Conservation (phyloP, 805 yeast species). For the Yarrowia sp. region DNA sequence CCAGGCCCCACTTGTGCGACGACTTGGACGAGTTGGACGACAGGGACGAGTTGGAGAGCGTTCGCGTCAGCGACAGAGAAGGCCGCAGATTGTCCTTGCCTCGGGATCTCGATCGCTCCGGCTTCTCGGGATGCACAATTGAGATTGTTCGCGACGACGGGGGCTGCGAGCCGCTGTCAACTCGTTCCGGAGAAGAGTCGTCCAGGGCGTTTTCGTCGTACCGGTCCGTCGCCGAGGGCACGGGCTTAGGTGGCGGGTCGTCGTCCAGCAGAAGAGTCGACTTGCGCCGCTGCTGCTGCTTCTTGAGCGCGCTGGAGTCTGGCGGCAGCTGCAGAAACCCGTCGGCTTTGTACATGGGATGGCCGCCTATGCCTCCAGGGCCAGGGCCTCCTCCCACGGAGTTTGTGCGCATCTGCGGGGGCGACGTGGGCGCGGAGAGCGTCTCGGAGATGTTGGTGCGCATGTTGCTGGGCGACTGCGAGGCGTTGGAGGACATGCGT, state of each 20-base stretch:
- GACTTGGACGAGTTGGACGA: conserved; percentile 24
- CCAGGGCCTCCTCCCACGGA: neutral
- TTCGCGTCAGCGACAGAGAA: conserved; percentile 14
- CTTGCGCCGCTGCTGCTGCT: conserved; percentile 10
- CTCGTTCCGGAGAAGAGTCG: conserved; percentile 21
- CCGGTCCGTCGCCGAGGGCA: neutral
- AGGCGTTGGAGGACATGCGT: conserved; percentile 5
- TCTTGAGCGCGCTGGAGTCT: conserved; percentile 10
- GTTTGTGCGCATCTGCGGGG: conserved; percentile 9
- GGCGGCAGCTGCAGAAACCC: conserved; percentile 23
- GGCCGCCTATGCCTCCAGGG: too few species aligned
- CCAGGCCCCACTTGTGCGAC: conserved; percentile 21
- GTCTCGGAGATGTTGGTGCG: neutral
- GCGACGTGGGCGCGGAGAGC: neutral
- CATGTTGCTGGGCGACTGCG: conserved; percentile 3
- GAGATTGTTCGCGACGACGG: conserved; percentile 18
- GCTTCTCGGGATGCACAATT: conserved; percentile 24
- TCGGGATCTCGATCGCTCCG: conserved; percentile 19
- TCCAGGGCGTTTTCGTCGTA: conserved; percentile 13
- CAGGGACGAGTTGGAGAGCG: conserved; percentile 21
- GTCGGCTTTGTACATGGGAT: conserved; percentile 15
- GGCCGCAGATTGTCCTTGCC: conserved; percentile 14
- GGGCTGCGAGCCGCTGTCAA: conserved; percentile 15
- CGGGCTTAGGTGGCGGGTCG: neutral
- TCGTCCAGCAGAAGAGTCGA: conserved; percentile 18